These are phyloP conservation scores for Lomentospora prolificans DNA, from an alignment of 2,329 filamentous ascomycete genomes.

Conservation along the genomic window DNA sequence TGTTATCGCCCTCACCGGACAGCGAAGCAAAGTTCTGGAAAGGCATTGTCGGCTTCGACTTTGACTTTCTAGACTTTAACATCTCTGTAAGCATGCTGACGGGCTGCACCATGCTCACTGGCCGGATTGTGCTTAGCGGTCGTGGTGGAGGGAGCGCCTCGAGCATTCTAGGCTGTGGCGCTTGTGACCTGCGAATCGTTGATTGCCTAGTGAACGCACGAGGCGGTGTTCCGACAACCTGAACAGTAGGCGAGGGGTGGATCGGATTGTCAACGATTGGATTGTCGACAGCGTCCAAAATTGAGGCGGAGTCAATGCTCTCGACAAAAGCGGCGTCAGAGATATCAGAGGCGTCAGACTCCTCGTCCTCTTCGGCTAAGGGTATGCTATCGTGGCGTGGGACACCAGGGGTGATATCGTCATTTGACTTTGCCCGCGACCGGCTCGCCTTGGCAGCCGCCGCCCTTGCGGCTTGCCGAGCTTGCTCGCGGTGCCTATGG, in stretches of 20 bases:
- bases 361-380: conserved; percentile 47
- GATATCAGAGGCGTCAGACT: conserved; percentile 54
- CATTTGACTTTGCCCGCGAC: conserved; percentile 28
- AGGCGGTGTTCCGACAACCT: conserved; percentile 55
- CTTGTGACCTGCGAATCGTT: conserved; percentile 52
- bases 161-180: conserved; percentile 46
- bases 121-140: conserved; percentile 53
- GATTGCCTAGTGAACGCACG: conserved; percentile 51
- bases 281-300: conserved; percentile 56
- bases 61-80: conserved; percentile 60
- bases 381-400: conserved; percentile 38
- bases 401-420: conserved; percentile 28
- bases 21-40: conserved; percentile 69
- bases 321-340: conserved; percentile 52
- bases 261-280: conserved; percentile 48
- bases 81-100: conserved; percentile 63
- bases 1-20: conserved; percentile 65
- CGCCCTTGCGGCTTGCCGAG: conserved; percentile 39
- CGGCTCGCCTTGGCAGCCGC: conserved; percentile 19
- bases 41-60: conserved; percentile 58
- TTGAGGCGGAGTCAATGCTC: conserved; percentile 61
- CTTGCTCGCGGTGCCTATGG: conserved; percentile 52
- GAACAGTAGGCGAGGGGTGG: conserved; percentile 44
- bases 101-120: conserved; percentile 58
- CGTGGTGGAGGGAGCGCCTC: conserved; percentile 62